phyloP scores from a whole-genome alignment of 306 rosid species.

The Lathyrus tuberosus region DNA sequence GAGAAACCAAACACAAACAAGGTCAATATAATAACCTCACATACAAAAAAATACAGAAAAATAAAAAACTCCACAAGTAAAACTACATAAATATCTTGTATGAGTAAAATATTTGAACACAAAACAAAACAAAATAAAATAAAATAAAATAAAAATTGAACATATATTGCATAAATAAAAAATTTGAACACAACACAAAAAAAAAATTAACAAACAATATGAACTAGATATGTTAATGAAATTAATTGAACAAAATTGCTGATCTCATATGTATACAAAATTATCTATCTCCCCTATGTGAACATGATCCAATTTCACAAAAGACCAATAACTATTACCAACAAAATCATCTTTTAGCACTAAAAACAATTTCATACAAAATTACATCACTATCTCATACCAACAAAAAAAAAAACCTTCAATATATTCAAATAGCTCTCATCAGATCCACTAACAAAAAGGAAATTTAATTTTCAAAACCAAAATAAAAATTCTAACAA shows the following conservation, averaged over 20 bases:
- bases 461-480: background rate
- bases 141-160: too few species aligned
- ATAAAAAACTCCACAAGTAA: background rate
- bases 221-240: slow-evolving; percentile 21
- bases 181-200: background rate
- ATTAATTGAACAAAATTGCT: slow-evolving; percentile 22
- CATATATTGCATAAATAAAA: too few species aligned
- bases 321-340: slow-evolving; percentile 1
- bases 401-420: background rate
- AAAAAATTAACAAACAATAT: slow-evolving; percentile 25
- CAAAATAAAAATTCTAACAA: background rate
- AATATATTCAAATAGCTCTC: slow-evolving; percentile 3
- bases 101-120: too few species aligned
- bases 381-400: slow-evolving; percentile 1
- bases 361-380: slow-evolving; percentile 6
- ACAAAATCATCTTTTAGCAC: background rate
- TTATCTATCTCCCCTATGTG: slow-evolving; percentile 12
- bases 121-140: too few species aligned
- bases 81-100: background rate
- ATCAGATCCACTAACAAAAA: slow-evolving; percentile 37
- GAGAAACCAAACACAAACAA: slow-evolving; percentile 44
- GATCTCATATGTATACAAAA: slow-evolving; percentile 27
- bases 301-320: slow-evolving; percentile 14
- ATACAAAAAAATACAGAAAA: background rate
- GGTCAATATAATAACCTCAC: slow-evolving; percentile 11